Conservation (phyloP, 345 rosid genomes). For the Eucalyptus grandis region DNA sequence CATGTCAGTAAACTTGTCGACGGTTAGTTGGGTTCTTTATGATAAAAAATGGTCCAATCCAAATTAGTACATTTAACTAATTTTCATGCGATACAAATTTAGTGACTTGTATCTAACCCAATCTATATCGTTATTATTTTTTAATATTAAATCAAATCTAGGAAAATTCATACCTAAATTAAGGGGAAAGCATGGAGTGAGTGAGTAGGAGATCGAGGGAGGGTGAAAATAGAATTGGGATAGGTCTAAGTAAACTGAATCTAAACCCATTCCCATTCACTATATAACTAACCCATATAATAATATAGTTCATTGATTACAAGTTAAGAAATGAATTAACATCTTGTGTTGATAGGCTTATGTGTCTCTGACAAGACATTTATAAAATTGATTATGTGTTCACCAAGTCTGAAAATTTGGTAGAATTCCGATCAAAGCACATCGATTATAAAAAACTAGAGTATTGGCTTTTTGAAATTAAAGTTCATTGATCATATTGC, state of each 20-base stretch:
- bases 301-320: no score
- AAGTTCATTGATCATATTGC: neutral
- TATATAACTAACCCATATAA: no score
- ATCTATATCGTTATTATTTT: no score
- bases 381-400: accelerated
- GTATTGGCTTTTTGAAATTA: neutral
- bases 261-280: neutral
- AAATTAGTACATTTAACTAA: no score
- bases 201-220: accelerated
- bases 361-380: accelerated
- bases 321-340: no score
- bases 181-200: neutral
- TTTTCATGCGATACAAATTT: no score
- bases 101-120: accelerated
- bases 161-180: no score
- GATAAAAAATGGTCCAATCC: neutral
- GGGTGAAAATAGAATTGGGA: accelerated
- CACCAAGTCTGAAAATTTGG: neutral
- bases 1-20: accelerated
- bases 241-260: neutral
- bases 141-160: no score
- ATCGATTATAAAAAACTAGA: neutral
- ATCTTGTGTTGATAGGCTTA: neutral
- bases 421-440: neutral
- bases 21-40: no score